Base-by-base conservation (phyloP, 2,329 filamentous ascomycete genomes). In the Arthroderma sp. region DNA sequence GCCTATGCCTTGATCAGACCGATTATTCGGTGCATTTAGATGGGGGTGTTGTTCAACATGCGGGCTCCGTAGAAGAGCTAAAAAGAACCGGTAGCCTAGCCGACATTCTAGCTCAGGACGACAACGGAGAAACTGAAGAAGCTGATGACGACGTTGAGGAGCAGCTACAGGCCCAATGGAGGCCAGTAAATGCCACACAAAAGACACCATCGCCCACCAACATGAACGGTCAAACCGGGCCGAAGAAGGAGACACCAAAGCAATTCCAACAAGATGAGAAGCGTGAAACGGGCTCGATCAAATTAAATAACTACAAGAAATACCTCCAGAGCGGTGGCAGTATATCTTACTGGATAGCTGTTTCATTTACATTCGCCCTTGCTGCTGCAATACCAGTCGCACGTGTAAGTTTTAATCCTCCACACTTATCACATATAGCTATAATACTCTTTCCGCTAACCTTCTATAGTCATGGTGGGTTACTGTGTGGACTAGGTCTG, bases 181-280 rank as follows among this genome's bases (percentile, higher is more conserved):
- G 3, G 15, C 15, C 15, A 22, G 15, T 22, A 22, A 3, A 22
- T 22, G 15, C 15, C 15, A 22, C 15, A 22, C 15, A 22, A 22
- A 22, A 22, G 48, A 27, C 39, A 34, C 42, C n/a, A 38, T 9
- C 32, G 32, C 9, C 11, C 9, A 34, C 32, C 2, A 11, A 34
- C 11, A 34, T 11, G 11, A 34, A 47, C 43, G 31, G 15, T 5
- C 29, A 47, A 44, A 9, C 29, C 45, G 42, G 46, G 34, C 40
- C 38, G 11, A 44, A 50, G 36, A 45, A 56, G 38, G 48, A 54
- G 11, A 47, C 59, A 4, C 72, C 77, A 0, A 78, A 78, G 51
- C 82, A 86, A 59, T 89, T 88, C 51, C 75, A 84, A 28, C 79
- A 86, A 56, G 83, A 86, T 2, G 85, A 91, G 59, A 68, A 66